Conservation (phyloP, 1,284 basidiomycete species). For the Ceratobasidium sp. region DNA sequence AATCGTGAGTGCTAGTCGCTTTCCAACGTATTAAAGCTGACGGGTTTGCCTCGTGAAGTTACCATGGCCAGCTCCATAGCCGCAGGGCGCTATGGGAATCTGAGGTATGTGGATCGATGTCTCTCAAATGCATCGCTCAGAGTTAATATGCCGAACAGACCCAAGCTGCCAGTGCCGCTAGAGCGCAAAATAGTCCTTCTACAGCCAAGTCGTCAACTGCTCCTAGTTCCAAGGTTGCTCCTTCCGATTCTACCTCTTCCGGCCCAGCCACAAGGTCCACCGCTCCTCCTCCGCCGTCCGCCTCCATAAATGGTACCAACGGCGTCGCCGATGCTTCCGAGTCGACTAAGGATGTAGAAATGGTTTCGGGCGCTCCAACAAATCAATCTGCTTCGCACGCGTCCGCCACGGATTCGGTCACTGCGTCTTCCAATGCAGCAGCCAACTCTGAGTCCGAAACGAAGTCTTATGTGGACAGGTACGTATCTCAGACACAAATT, state of each 20-base stretch:
- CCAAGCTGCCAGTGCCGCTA: constrained; percentile 36
- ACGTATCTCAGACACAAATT: too few species aligned
- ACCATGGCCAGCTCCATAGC: constrained; percentile 32
- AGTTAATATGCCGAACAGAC: not conserved
- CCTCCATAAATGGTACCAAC: constrained; percentile 40
- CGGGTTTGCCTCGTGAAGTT: not conserved
- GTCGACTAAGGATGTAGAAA: constrained; percentile 30
- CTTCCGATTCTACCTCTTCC: constrained; percentile 28
- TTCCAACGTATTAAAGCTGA: not conserved
- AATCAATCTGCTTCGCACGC: constrained; percentile 36
- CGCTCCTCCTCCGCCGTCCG: constrained; percentile 37
- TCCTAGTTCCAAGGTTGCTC: constrained; percentile 38
- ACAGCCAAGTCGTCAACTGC: constrained; percentile 37
- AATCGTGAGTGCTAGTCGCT: constrained; percentile 60
- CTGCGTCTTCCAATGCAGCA: constrained; percentile 22
- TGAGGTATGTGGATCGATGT: constrained; percentile 17
- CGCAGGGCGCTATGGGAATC: constrained; percentile 31
- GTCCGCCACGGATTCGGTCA: constrained; percentile 38
- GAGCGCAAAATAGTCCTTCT: constrained; percentile 39
- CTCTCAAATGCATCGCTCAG: not conserved
- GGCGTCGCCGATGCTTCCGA: not conserved
- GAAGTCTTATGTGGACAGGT: constrained; percentile 46
- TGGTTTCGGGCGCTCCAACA: constrained; percentile 12
- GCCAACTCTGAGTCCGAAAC: constrained; percentile 31
- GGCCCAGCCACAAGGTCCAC: not conserved